A percentile compares a stretch with the other conserved stretches of the same genome.
phyloP scores from a whole-genome alignment of 164 flowering plant genomes.

The Magnolia changhungtana region DNA sequence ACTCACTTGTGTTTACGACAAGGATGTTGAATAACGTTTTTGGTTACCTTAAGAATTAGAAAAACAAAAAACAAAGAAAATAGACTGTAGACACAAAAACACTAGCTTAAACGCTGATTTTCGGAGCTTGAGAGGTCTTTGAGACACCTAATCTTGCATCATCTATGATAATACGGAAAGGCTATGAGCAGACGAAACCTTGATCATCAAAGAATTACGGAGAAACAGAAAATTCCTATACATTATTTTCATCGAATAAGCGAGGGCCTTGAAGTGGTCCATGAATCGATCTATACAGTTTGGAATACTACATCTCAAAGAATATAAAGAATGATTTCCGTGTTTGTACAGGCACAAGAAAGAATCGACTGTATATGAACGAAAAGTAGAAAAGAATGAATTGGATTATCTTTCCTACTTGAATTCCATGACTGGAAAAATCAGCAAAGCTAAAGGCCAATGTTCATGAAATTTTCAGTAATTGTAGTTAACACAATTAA shows the following conservation, averaged over 20 bases:
- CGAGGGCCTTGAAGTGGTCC: constrained; percentile 25
- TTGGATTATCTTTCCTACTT: constrained; percentile 20
- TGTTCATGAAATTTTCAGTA: constrained; percentile 22
- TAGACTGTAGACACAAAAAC: constrained; percentile 4
- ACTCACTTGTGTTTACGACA: constrained; percentile 1
- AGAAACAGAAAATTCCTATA: constrained; percentile 14
- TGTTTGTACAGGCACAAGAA: constrained; percentile 19
- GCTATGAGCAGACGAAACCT: constrained; percentile 38
- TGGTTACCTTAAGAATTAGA: background rate
- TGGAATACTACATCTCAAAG: constrained; percentile 41
- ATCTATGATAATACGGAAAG: constrained; percentile 10
- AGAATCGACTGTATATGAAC: constrained; percentile 29
- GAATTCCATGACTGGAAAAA: constrained; percentile 26
- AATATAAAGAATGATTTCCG: constrained; percentile 31
- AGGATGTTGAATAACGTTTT: constrained; percentile 7
- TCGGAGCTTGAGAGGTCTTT: constrained; percentile 61
- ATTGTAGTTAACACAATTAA: constrained; percentile 19
- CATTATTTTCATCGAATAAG: constrained; percentile 9
- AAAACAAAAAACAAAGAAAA: constrained; percentile 7
- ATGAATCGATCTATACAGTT: constrained; percentile 15
- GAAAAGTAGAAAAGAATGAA: constrained; percentile 4
- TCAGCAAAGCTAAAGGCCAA: constrained; percentile 26
- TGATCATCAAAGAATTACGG: constrained; percentile 4
- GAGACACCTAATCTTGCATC: constrained; percentile 36
- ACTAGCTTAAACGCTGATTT: constrained; percentile 17